Evolutionary conservation across 1,139 yeast species (phyloP), one percentile per base, ranked within the genome.

Genomic region (Casaregolazyma suthepensis): DNA sequence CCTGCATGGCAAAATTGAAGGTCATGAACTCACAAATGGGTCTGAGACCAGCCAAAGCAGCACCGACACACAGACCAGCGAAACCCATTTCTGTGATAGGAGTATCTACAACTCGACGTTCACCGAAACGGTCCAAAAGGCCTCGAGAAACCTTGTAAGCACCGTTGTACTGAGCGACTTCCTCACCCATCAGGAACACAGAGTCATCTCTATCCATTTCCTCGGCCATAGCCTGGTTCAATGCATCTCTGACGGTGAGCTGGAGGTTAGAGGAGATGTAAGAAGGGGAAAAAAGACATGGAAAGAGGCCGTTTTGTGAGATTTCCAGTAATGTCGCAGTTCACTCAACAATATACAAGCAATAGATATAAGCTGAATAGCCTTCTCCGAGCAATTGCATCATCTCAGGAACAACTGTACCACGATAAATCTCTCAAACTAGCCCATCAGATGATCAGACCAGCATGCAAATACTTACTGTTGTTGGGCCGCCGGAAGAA

Each of bases 31-130:
- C 99, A 71, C 95, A 89, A 65, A 93, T 82, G 65, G 99, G 99
- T 76, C 89, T 89, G 70, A 93, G 83, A 54, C 99, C 99, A 55
- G 96, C 93, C 70, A 93, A 83, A 13, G 99, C 95, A 53, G 98
- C 93, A 75, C 99, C 99, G 47, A 90, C 96, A 64, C 97, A 88
- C 64, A 93, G 76, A 68, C 99, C 99, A 54, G 99, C 85, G 80
- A 93, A 93, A 55, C 99, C 99, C 93, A 93, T 91, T 75, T 93
- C 99, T 55, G 99, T 93, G 72, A 93, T 93, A 61, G 99, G 99
- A 59, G 99, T 93, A 75, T 93, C 99, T 60, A 93, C 82, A 60
- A 93, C 85, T 76, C 99, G 86, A 75, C 90, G 85, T 71, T 93
- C 97, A 62, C 99, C 99, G 67, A 93, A 93, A 72, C 96, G 82